Evolutionary conservation across 176 grass and related monocot species (phyloP).

Genomic region (Hordeum marinum): DNA sequence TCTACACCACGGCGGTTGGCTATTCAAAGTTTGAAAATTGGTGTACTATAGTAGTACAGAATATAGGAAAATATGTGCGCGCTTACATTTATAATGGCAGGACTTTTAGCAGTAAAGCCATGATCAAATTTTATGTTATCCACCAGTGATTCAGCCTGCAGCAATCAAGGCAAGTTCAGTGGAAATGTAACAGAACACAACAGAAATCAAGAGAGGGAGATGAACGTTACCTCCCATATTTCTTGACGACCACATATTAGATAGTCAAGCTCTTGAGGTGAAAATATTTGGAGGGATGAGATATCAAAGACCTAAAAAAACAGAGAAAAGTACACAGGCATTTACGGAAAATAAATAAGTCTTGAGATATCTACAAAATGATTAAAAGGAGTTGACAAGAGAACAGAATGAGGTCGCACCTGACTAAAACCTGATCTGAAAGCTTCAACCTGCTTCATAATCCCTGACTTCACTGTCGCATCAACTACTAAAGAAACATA

Average conservation of each 20-base stretch:
- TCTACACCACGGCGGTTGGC: too few relatives aligned
- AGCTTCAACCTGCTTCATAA: slow-evolving; percentile 77
- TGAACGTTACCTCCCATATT: slow-evolving; percentile 67
- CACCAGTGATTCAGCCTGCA: slow-evolving; percentile 67
- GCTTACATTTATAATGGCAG: slow-evolving; percentile 71
- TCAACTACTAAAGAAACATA: slow-evolving; percentile 75
- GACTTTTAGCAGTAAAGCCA: slow-evolving; percentile 89
- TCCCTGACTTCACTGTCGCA: slow-evolving; percentile 74
- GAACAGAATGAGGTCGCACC: slow-evolving; percentile 30
- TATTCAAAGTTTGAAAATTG: too few relatives aligned
- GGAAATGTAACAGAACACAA: slow-evolving; percentile 5
- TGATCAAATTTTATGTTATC: slow-evolving; percentile 99
- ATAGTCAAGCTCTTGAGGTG: slow-evolving; percentile 80
- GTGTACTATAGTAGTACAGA: too few relatives aligned
- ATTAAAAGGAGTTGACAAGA: not conserved
- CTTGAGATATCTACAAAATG: not conserved
- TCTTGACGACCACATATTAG: slow-evolving; percentile 81
- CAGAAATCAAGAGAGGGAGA: not conserved
- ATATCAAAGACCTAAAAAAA: slow-evolving; percentile 82
- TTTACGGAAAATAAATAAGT: not conserved
- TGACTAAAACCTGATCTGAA: slow-evolving; percentile 90
- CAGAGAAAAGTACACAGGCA: not conserved
- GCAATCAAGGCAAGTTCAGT: slow-evolving; percentile 10
- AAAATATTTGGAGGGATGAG: slow-evolving; percentile 86
- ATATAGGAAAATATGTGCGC: not conserved